These are phyloP conservation scores for Hypoxylon rubiginosum DNA, from an alignment of 2,329 filamentous ascomycete genomes.

Conservation along the genomic window DNA sequence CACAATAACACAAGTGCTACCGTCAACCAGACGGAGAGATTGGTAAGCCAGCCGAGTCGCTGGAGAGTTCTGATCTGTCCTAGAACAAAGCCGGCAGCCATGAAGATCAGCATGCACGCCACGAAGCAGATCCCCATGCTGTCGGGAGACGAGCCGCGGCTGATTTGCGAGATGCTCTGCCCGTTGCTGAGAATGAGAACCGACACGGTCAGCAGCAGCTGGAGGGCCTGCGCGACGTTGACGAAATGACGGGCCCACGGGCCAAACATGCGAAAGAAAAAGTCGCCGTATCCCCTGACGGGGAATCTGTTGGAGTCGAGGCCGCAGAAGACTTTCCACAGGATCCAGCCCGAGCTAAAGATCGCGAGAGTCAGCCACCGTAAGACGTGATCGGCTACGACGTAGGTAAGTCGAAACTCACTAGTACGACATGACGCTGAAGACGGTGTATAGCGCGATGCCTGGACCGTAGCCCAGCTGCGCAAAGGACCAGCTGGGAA, in stretches of 20 bases:
- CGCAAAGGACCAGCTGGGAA: slow-evolving; percentile 38
- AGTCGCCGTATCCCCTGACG: slow-evolving; percentile 61
- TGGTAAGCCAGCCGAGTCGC: slow-evolving; percentile 68
- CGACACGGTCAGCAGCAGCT: slow-evolving; percentile 64
- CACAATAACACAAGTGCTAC: slow-evolving; percentile 65
- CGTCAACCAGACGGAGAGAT: slow-evolving; percentile 69
- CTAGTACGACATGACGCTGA: slow-evolving; percentile 58
- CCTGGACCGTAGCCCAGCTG: slow-evolving; percentile 60
- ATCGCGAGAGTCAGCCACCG: slow-evolving; percentile 11
- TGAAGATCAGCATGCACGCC: slow-evolving; percentile 65
- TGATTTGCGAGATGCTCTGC: slow-evolving; percentile 67
- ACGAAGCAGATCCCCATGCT: slow-evolving; percentile 65
- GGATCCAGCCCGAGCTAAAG: slow-evolving; percentile 59
- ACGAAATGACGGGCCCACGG: slow-evolving; percentile 59
- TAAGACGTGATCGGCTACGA: neutral
- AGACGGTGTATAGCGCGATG: slow-evolving; percentile 60
- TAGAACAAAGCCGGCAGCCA: slow-evolving; percentile 63
- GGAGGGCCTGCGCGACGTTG: slow-evolving; percentile 63
- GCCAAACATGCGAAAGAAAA: slow-evolving; percentile 64
- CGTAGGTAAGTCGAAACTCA: slow-evolving; percentile 20
- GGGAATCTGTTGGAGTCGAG: slow-evolving; percentile 63
- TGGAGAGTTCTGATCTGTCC: slow-evolving; percentile 70
- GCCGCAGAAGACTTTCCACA: slow-evolving; percentile 61
- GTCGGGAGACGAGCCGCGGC: slow-evolving; percentile 42
- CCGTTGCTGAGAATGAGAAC: slow-evolving; percentile 67